Percentiles rank a stretch among this genome's conserved stretches.
These are phyloP conservation scores for Aspergillus funiculosus DNA, from an alignment of 495 filamentous ascomycete genomes.

Conservation along the genomic window DNA sequence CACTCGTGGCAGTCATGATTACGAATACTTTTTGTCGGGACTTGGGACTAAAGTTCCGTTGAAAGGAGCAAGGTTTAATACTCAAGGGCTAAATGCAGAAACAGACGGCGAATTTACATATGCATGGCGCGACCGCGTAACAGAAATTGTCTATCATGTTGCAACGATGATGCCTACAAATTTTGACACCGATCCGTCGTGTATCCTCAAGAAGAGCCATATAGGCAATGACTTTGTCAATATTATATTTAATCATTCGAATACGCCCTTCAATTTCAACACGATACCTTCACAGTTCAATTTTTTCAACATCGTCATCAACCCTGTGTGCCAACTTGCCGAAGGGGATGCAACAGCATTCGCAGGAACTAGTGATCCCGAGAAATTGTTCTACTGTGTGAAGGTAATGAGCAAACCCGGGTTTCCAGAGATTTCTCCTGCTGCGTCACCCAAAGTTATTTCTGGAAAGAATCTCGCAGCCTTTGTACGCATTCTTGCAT, in stretches of 20 bases:
- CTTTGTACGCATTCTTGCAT: conserved; percentile 85
- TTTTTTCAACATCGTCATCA: conserved; percentile 92
- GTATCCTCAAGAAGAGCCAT: conserved; percentile 83
- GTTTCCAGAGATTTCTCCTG: conserved; percentile 86
- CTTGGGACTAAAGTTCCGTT: conserved; percentile 76
- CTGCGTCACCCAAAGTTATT: conserved; percentile 79
- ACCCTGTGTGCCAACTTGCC: conserved; percentile 63
- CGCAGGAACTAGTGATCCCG: conserved; percentile 25
- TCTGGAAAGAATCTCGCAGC: conserved; percentile 69
- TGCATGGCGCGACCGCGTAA: conserved; percentile 90
- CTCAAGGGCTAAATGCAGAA: conserved; percentile 83
- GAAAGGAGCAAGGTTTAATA: conserved; percentile 80
- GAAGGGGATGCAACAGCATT: conserved; percentile 22
- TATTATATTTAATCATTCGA: conserved; percentile 95
- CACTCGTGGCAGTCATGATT: conserved; percentile 73
- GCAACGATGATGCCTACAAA: conserved; percentile 95
- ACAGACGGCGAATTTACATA: conserved; percentile 79
- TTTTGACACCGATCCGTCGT: conserved; percentile 64
- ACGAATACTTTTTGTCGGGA: conserved; percentile 71
- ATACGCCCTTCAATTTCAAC: conserved; percentile 77
- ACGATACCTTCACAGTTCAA: conserved; percentile 93
- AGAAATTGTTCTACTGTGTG: conserved; percentile 70
- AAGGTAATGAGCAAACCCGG: conserved; percentile 76
- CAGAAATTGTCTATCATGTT: conserved; percentile 92
- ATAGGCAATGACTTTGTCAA: conserved; percentile 98